phyloP scores from a whole-genome alignment of 345 rosid species.

The Alliaria petiolata region DNA sequence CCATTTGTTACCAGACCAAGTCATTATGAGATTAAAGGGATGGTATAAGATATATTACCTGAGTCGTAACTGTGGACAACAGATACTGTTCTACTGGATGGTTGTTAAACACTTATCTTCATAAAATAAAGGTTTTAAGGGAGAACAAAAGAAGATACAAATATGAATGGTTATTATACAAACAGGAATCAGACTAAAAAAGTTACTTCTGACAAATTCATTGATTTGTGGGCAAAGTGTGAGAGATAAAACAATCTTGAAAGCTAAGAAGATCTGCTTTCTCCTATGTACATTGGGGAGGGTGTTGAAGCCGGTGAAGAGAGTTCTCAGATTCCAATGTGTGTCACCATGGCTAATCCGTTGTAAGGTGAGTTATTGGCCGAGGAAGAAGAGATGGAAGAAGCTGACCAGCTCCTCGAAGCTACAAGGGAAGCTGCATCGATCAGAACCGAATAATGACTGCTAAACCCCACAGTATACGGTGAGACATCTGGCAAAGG shows the following conservation, averaged over 20 bases:
- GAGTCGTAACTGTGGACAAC: no score
- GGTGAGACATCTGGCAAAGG: slow-evolving; percentile 31
- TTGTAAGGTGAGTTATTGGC: background rate
- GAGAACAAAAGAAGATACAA: background rate
- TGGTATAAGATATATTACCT: no score
- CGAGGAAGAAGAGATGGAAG: background rate
- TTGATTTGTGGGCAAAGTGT: background rate
- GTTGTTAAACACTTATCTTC: no score
- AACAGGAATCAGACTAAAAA: background rate
- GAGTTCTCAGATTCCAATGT: background rate
- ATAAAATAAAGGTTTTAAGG: background rate
- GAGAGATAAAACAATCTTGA: background rate
- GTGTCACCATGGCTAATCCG: background rate
- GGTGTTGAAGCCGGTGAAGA: background rate
- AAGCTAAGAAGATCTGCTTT: background rate
- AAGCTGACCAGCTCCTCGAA: slow-evolving; percentile 7
- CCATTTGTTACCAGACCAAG: no score
- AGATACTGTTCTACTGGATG: no score
- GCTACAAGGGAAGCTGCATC: slow-evolving; percentile 26
- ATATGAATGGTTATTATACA: background rate
- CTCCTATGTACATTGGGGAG: background rate
- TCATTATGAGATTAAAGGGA: no score
- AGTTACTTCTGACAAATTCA: background rate
- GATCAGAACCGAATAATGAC: slow-evolving; percentile 17
- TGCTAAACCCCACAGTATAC: slow-evolving; percentile 11